Conservation (phyloP, 2,329 filamentous ascomycete genomes). For the Pseudogymnoascus sp. region DNA sequence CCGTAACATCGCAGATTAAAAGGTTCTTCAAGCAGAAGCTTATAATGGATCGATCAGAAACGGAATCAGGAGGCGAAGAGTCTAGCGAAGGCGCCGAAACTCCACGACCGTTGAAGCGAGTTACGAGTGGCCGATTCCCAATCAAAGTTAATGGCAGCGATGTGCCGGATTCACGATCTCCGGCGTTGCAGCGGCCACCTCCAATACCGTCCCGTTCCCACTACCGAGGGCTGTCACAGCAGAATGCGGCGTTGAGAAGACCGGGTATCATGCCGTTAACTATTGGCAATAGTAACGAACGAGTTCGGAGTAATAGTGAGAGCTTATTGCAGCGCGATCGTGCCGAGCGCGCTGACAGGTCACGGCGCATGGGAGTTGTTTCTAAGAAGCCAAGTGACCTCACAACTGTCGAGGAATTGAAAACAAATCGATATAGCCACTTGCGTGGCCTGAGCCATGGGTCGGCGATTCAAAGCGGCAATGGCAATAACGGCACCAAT, state of each 20-base stretch:
- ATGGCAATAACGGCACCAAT: conserved; percentile 21
- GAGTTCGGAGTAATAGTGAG: conserved; percentile 59
- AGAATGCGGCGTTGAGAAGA: conserved; percentile 54
- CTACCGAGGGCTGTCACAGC: conserved; percentile 66
- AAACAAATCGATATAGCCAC: conserved; percentile 58
- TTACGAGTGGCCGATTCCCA: conserved; percentile 58
- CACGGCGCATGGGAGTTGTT: conserved; percentile 57
- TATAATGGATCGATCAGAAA: conserved; percentile 45
- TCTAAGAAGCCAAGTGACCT: conserved; percentile 54
- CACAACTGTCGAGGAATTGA: conserved; percentile 55
- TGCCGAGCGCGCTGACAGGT: conserved; percentile 45
- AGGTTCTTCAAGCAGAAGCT: conserved; percentile 46
- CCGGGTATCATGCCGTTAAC: conserved; percentile 66
- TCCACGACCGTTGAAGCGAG: conserved; percentile 60
- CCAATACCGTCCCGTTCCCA: conserved; percentile 77
- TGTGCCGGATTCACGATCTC: conserved; percentile 59
- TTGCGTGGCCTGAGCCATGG: conserved; percentile 61
- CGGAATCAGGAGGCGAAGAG: conserved; percentile 52
- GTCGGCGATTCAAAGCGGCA: conserved; percentile 55
- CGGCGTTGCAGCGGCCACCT: conserved; percentile 58
- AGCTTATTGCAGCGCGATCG: conserved; percentile 43
- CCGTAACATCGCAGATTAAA: conserved; percentile 55
- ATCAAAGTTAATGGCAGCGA: conserved; percentile 70
- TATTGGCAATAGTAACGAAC: conserved; percentile 63
- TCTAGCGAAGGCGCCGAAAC: conserved; percentile 72